Percentiles rank a stretch among this genome's conserved stretches.
Evolutionary conservation across 345 rosid species (phyloP).

Genomic region (Salix dunnii): DNA sequence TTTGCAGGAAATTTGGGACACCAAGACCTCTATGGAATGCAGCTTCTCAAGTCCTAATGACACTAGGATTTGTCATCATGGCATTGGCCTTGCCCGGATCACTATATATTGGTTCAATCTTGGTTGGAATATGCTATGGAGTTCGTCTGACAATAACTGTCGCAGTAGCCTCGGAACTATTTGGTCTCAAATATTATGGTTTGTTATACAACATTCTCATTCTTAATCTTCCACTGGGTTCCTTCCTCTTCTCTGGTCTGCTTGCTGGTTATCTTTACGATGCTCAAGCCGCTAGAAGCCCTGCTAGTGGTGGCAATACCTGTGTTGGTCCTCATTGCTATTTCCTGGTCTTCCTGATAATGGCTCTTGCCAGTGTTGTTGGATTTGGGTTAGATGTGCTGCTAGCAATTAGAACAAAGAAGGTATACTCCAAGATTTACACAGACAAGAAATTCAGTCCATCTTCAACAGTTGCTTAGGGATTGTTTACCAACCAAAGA

Average conservation of each 20-base stretch:
- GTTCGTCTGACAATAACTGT: conserved; percentile 46
- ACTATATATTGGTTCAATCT: conserved; percentile 48
- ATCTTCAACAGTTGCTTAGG: not conserved
- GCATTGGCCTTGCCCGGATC: conserved; percentile 58
- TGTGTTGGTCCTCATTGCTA: conserved; percentile 54
- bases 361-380: conserved; percentile 41
- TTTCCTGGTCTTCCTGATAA: conserved; percentile 39
- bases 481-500: not conserved
- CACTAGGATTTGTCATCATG: conserved; percentile 43
- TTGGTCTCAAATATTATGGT: conserved; percentile 55
- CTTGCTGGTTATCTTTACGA: conserved; percentile 60
- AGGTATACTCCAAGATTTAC: conserved; percentile 31
- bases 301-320: conserved; percentile 42
- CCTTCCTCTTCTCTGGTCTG: conserved; percentile 61
- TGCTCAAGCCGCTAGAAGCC: conserved; percentile 37
- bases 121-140: conserved; percentile 56
- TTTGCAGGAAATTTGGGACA: conserved; percentile 40
- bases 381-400: conserved; percentile 46
- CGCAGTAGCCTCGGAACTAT: conserved; percentile 54
- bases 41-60: conserved; percentile 46
- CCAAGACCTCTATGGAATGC: conserved; percentile 60
- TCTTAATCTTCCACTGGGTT: conserved; percentile 48
- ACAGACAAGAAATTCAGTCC: conserved; percentile 5
- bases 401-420: conserved; percentile 38
- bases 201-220: conserved; percentile 48